Percentiles rank a stretch among this genome's conserved stretches.
phyloP scores from a whole-genome alignment of 78 protist genomes.

The Carpediemonas membranifera region DNA sequence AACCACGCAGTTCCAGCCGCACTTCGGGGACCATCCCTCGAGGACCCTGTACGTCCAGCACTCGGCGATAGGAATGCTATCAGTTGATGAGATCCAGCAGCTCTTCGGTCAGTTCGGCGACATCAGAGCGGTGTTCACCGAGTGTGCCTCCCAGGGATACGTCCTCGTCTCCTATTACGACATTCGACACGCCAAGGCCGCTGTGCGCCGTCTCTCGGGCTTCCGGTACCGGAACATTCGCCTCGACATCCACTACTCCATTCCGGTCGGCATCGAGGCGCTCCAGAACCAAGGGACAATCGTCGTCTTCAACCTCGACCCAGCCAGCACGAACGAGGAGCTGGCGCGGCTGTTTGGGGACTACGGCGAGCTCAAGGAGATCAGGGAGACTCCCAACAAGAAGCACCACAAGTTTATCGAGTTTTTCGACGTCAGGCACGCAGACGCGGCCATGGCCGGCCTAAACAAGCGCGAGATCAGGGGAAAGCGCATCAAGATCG shows the following conservation, averaged over 20 bases:
- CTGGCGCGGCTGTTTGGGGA: slow-evolving; percentile 28
- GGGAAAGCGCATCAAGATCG: slow-evolving; percentile 40
- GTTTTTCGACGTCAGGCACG: slow-evolving; percentile 49
- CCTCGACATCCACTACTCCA: too few relatives aligned
- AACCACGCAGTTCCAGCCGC: too few relatives aligned
- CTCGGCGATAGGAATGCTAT: too few relatives aligned
- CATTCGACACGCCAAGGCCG: background rate
- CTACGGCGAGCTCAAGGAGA: slow-evolving; percentile 57
- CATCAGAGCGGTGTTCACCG: background rate
- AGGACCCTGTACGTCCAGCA: too few relatives aligned
- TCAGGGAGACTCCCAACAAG: slow-evolving; percentile 66
- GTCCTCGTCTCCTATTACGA: background rate
- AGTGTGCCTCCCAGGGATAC: background rate
- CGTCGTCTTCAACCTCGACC: slow-evolving; percentile 54
- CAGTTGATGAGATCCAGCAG: too few relatives aligned
- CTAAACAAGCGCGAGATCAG: slow-evolving; percentile 34
- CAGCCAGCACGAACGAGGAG: slow-evolving; percentile 18
- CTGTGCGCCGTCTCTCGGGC: too few relatives aligned
- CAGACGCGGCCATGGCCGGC: slow-evolving; percentile 42
- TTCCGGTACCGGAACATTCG: too few relatives aligned
- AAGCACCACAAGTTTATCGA: slow-evolving; percentile 59
- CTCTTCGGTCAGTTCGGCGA: too few relatives aligned
- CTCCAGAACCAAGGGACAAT: slow-evolving; percentile 62
- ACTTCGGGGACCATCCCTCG: too few relatives aligned
- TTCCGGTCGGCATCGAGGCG: too few relatives aligned